Conservation (phyloP, 345 rosid genomes). For the Euphorbia lathyris region DNA sequence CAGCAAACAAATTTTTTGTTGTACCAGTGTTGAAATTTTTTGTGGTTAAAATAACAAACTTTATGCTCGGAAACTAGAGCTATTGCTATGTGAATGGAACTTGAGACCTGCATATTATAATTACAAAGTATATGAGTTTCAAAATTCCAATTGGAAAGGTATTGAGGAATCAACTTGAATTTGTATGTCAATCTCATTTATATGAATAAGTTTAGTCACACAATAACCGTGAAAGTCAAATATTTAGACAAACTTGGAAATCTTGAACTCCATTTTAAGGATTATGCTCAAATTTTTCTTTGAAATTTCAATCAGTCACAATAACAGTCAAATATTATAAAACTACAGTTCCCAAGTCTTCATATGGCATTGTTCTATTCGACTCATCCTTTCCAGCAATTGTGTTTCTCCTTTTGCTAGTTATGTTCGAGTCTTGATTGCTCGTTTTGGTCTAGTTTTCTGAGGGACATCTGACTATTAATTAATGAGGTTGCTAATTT, state of each 20-base stretch:
- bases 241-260: background rate
- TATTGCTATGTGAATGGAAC: background rate
- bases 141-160: no score
- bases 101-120: background rate
- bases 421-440: background rate
- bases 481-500: constrained; percentile 17
- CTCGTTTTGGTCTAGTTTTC: background rate
- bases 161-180: no score
- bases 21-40: background rate
- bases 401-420: background rate
- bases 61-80: background rate
- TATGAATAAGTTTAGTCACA: no score
- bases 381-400: background rate
- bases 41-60: background rate
- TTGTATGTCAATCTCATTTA: background rate
- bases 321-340: background rate
- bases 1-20: no score
- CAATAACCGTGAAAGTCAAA: background rate
- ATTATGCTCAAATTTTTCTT: background rate
- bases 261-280: background rate
- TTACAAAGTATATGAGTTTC: no score
- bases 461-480: background rate
- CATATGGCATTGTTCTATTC: background rate
- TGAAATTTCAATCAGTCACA: no score
- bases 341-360: background rate